Evolutionary conservation across 495 filamentous ascomycete genomes (phyloP), one percentile per base, ranked within the genome.

Genomic region (Tuber microsphaerosporum): DNA sequence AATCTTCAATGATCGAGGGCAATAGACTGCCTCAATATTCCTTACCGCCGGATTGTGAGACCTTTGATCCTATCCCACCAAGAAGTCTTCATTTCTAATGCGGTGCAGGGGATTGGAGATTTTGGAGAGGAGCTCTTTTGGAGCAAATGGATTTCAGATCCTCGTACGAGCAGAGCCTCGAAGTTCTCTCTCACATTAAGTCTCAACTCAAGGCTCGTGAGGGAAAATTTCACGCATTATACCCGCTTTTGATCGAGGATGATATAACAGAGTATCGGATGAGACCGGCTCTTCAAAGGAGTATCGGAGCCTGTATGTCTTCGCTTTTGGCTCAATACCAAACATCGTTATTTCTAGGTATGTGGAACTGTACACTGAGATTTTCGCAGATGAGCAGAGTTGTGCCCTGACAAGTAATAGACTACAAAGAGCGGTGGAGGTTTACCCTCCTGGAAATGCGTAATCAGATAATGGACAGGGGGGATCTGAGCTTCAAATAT

Each of bases 331-430:
- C 5, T 41, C 39, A 41, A 41, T 41, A 41, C 39, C 39, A 41
- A 41, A 41, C 39, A 41, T 72, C 61, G 0, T 20, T 37, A 75
- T 76, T 71, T 70, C 43, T 76, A 1, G 65, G 75, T 76, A 70
- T 70, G 56, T 6, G 2, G 43, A 61, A 19, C 26, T 22, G 22
- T 6, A 61, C n/a, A 31, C n/a, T 14, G n/a, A 2, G 51, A 61
- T 10, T 61, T 31, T 31, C 14, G n/a, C 10, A 61, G 12, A 3
- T n/a, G 10, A 16, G 51, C n/a, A 61, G 1, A 31, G 10, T 1
- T 26, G 12, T 61, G 34, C 56, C 41, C 73, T 75, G 65, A 76
- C 10, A 75, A 17, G 26, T 39, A 17, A 37, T 34, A 76, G 75
- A 17, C n/a, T 70, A 43, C 75, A 22, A 61, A 76, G 65, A 17